These are phyloP conservation scores for Pouteria glomerata DNA, from an alignment of 148 eudicot genomes.

Conservation along the genomic window DNA sequence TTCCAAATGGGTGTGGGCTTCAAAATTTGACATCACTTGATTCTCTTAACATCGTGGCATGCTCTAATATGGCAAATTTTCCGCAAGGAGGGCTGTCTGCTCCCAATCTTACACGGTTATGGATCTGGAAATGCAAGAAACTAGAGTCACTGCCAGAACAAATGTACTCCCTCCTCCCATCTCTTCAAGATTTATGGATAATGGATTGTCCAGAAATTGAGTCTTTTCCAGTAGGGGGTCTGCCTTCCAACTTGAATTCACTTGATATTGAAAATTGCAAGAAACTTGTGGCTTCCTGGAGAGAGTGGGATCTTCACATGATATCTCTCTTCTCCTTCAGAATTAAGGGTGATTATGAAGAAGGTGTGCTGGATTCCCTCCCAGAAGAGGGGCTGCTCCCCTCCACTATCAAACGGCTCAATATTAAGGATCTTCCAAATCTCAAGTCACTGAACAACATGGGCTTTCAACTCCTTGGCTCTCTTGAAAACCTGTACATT, in stretches of 20 bases:
- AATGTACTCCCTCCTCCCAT: constrained; percentile 3
- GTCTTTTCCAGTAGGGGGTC: background rate
- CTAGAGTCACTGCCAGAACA: background rate
- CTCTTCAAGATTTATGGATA: background rate
- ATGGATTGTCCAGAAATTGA: background rate
- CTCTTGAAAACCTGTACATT: background rate
- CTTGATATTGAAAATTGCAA: background rate
- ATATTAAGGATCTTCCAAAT: background rate
- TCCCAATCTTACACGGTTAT: background rate
- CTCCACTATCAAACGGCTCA: background rate
- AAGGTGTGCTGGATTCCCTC: background rate
- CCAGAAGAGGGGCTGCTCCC: constrained; percentile 1
- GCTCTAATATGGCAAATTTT: background rate
- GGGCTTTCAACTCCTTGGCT: constrained; percentile 6
- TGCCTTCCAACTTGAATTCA: background rate
- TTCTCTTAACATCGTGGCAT: background rate
- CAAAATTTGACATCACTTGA: background rate
- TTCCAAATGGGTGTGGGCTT: background rate
- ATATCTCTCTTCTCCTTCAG: background rate
- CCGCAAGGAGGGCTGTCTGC: background rate
- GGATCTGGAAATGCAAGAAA: background rate
- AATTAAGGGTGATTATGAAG: background rate
- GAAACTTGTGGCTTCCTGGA: background rate
- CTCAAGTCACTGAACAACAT: background rate
- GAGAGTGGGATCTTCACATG: background rate